A percentile compares a stretch with the other conserved stretches of the same genome.
These are phyloP conservation scores for Syzygium oleosum DNA, from an alignment of 345 rosid species.

Conservation along the genomic window DNA sequence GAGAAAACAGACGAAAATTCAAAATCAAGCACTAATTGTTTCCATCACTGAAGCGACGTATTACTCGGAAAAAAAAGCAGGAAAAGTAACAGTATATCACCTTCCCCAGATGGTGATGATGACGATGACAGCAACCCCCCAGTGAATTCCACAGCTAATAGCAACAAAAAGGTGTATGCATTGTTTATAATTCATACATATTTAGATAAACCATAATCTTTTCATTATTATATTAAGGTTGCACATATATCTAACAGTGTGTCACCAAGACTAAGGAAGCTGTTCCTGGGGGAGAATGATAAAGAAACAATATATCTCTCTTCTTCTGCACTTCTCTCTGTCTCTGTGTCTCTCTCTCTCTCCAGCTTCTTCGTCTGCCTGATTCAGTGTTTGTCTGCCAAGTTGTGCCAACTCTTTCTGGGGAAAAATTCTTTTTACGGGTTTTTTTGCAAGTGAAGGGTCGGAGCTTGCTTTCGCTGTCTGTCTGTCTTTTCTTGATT, in stretches of 20 bases:
- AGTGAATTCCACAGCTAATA: neutral
- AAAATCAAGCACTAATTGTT: neutral
- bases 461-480: neutral
- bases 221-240: neutral
- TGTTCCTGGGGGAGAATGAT: neutral
- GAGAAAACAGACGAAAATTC: neutral
- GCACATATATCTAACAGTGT: neutral
- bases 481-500: neutral
- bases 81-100: neutral
- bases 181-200: neutral
- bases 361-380: neutral
- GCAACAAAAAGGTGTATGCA: neutral
- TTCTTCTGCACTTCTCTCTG: neutral
- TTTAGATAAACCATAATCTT: neutral
- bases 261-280: neutral
- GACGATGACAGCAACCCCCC: neutral
- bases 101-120: neutral
- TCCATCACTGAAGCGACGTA: neutral
- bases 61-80: neutral
- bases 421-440: neutral
- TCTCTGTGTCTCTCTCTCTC: neutral
- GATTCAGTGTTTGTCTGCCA: neutral
- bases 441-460: neutral
- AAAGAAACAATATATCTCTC: neutral
- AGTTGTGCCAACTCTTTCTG: neutral